A percentile compares a stretch with the other conserved stretches of the same genome.
Evolutionary conservation across 306 rosid species (phyloP).

Genomic region (Trifolium subterraneum): DNA sequence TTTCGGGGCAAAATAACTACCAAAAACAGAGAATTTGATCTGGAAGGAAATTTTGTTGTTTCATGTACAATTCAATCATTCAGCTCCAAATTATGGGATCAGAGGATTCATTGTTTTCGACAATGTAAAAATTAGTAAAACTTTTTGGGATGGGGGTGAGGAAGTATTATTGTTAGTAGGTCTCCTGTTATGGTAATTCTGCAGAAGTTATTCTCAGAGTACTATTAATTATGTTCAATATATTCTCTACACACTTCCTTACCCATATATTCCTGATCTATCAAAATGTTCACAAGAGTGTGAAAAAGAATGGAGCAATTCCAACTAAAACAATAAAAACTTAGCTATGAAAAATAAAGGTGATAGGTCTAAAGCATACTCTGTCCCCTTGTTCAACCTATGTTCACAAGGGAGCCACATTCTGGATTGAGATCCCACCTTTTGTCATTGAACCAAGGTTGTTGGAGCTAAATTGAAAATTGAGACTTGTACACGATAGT

Average conservation of each 20-base stretch:
- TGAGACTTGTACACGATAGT: neutral
- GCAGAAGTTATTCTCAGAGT: neutral
- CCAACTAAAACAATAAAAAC: neutral
- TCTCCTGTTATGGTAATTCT: neutral
- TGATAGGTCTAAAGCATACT: neutral
- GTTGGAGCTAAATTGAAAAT: neutral
- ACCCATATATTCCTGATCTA: neutral
- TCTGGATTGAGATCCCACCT: too few relatives aligned
- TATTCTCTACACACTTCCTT: neutral
- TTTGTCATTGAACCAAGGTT: neutral
- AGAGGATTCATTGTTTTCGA: too few relatives aligned
- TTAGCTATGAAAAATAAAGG: neutral
- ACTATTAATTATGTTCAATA: neutral
- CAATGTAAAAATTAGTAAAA: too few relatives aligned
- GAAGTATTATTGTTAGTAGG: neutral
- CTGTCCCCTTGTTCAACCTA: neutral
- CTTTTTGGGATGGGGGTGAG: too few relatives aligned
- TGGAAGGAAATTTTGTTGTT: too few relatives aligned
- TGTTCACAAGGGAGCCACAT: too few relatives aligned
- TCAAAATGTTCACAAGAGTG: neutral
- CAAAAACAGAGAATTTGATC: too few relatives aligned
- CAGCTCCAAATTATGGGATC: too few relatives aligned
- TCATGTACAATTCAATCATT: too few relatives aligned
- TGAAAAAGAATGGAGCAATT: neutral
- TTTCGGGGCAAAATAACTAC: too few relatives aligned